Conservation (phyloP, 169 alveolate species). For the Cryptosporidium ubiquitum region DNA sequence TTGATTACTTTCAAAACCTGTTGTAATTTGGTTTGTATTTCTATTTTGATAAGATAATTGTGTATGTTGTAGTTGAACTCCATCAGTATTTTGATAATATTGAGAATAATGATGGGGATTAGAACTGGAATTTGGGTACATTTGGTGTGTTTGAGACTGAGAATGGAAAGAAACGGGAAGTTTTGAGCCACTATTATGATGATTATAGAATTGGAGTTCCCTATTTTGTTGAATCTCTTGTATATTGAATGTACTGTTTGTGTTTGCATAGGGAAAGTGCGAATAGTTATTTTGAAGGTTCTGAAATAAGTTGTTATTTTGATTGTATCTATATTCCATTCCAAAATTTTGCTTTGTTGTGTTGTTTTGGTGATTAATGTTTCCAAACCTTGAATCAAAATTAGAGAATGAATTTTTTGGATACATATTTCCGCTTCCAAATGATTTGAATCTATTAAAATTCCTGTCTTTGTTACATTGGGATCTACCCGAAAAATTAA, state of each 20-base stretch:
- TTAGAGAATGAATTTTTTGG: neutral
- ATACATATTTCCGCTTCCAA: neutral
- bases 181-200: neutral
- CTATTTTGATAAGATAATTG: neutral
- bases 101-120: neutral
- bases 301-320: neutral
- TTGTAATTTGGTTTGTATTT: neutral
- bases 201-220: neutral
- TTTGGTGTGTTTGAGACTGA: neutral
- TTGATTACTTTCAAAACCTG: neutral
- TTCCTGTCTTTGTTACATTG: neutral
- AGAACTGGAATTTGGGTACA: neutral
- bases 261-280: neutral
- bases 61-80: neutral
- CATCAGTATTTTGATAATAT: neutral
- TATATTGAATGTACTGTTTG: neutral
- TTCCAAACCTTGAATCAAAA: neutral
- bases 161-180: neutral
- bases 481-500: neutral
- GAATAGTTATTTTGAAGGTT: neutral
- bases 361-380: neutral
- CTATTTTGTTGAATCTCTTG: neutral
- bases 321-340: neutral
- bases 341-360: neutral
- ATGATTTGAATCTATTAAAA: neutral